Evolutionary conservation across 2,329 filamentous ascomycete genomes (phyloP).

Genomic region (Fusarium avenaceum): DNA sequence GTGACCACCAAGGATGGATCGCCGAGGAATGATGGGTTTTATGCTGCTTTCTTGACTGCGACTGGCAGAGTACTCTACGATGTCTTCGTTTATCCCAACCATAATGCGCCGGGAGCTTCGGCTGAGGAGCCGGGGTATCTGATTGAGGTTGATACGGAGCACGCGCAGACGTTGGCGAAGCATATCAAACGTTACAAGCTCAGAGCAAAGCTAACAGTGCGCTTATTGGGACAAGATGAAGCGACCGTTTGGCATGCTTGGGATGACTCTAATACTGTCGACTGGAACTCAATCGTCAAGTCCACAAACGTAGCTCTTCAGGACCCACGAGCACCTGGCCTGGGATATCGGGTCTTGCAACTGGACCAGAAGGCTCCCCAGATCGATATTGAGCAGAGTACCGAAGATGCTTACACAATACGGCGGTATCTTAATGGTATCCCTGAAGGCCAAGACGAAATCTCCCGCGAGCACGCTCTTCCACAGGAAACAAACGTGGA

Average conservation of each 20-base stretch:
- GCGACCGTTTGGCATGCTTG: conserved; percentile 80
- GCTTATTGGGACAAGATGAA: conserved; percentile 74
- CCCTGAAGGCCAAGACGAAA: conserved; percentile 86
- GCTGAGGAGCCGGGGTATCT: conserved; percentile 64
- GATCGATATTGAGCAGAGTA: conserved; percentile 61
- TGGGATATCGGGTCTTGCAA: conserved; percentile 67
- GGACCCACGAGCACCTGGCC: conserved; percentile 67
- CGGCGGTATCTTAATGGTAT: conserved; percentile 85
- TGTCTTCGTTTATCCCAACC: conserved; percentile 85
- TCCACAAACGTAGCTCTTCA: conserved; percentile 55
- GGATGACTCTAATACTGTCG: conserved; percentile 63
- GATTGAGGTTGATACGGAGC: conserved; percentile 83
- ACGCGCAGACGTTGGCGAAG: conserved; percentile 72
- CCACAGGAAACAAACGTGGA: conserved; percentile 94
- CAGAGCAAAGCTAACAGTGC: conserved; percentile 80
- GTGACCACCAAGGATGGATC: conserved; percentile 56
- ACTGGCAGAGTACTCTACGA: conserved; percentile 88
- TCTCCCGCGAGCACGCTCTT: conserved; percentile 77
- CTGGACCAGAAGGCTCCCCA: conserved; percentile 50
- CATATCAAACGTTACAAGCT: conserved; percentile 90
- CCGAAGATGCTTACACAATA: conserved; percentile 75
- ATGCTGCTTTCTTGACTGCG: conserved; percentile 88
- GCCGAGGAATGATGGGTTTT: conserved; percentile 69
- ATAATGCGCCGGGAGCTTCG: conserved; percentile 47
- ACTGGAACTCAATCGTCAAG: conserved; percentile 42